Conservation (phyloP, 495 filamentous ascomycete genomes). For the Xylaria longipes region DNA sequence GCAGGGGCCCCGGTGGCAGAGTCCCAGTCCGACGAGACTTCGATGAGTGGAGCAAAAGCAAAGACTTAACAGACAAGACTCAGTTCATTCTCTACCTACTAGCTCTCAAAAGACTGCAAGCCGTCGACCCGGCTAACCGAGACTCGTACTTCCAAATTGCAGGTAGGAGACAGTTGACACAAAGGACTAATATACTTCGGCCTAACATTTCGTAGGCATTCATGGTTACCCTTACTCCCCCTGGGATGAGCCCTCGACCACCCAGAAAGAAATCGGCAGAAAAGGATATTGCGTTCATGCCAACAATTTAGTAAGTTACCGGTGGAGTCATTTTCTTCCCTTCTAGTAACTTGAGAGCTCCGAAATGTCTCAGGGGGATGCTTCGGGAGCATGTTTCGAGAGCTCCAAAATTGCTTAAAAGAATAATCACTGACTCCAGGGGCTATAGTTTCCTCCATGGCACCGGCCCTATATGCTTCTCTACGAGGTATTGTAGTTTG, state of each 20-base stretch:
- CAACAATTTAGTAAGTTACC: slow-evolving; percentile 33
- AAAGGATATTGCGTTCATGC: slow-evolving; percentile 41
- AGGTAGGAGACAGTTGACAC: slow-evolving; percentile 17
- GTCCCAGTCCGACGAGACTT: slow-evolving; percentile 19
- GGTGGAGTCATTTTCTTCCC: no score
- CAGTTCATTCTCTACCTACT: slow-evolving; percentile 18
- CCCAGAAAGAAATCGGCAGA: slow-evolving; percentile 40
- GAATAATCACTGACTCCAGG: no score
- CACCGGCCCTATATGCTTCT: slow-evolving; percentile 57
- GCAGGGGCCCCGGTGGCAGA: background rate
- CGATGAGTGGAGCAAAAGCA: slow-evolving; percentile 14
- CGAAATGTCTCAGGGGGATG: no score
- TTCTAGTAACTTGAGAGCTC: no score
- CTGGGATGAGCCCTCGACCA: slow-evolving; percentile 46
- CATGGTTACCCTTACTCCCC: slow-evolving; percentile 52
- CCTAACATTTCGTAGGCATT: slow-evolving; percentile 44
- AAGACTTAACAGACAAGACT: slow-evolving; percentile 13
- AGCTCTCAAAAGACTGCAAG: slow-evolving; percentile 27
- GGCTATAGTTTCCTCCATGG: slow-evolving; percentile 58
- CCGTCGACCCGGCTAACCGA: slow-evolving; percentile 13
- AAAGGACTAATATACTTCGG: background rate
- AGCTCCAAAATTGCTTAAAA: no score
- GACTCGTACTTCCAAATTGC: slow-evolving; percentile 48
- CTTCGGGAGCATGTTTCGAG: no score
- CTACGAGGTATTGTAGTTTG: slow-evolving; percentile 40